A percentile compares a stretch with the other conserved stretches of the same genome.
These are phyloP conservation scores for Aschersonia sp. DNA, from an alignment of 2,329 filamentous ascomycete genomes.

Conservation along the genomic window DNA sequence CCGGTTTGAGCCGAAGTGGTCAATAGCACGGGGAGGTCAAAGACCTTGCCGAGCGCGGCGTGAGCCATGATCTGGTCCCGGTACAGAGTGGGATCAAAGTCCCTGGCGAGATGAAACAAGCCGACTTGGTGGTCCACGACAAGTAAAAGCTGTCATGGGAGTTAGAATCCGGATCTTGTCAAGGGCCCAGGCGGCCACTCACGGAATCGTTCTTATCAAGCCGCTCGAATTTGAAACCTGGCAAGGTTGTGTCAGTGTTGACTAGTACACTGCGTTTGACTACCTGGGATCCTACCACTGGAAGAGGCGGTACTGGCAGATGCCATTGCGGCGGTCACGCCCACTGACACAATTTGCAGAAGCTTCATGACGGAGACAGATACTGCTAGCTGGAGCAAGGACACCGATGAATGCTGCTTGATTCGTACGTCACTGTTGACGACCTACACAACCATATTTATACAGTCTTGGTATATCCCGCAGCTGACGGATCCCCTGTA, in stretches of 20 bases:
- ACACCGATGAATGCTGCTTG: background rate
- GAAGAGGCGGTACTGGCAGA: background rate
- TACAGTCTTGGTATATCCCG: background rate
- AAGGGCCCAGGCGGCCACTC: background rate
- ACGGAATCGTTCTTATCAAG: slow-evolving; percentile 1
- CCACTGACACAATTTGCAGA: background rate
- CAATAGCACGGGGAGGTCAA: slow-evolving; percentile 54
- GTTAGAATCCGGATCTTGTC: background rate
- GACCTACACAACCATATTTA: background rate
- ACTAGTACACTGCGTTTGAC: background rate
- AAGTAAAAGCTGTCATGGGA: slow-evolving; percentile 15
- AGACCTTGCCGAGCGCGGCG: slow-evolving; percentile 44
- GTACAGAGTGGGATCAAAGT: slow-evolving; percentile 52
- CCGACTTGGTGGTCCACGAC: slow-evolving; percentile 23
- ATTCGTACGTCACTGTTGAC: background rate
- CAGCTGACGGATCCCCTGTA: background rate
- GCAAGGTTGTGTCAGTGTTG: background rate
- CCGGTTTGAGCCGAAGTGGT: slow-evolving; percentile 52
- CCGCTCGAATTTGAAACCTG: background rate
- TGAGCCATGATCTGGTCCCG: slow-evolving; percentile 55
- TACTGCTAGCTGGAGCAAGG: background rate
- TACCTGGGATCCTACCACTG: background rate
- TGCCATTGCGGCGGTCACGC: background rate
- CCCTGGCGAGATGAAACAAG: slow-evolving; percentile 34
- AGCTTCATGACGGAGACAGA: background rate